Evolutionary conservation across 495 filamentous ascomycete genomes (phyloP), one percentile per base, ranked within the genome.

Genomic region (Acidomyces sp.): DNA sequence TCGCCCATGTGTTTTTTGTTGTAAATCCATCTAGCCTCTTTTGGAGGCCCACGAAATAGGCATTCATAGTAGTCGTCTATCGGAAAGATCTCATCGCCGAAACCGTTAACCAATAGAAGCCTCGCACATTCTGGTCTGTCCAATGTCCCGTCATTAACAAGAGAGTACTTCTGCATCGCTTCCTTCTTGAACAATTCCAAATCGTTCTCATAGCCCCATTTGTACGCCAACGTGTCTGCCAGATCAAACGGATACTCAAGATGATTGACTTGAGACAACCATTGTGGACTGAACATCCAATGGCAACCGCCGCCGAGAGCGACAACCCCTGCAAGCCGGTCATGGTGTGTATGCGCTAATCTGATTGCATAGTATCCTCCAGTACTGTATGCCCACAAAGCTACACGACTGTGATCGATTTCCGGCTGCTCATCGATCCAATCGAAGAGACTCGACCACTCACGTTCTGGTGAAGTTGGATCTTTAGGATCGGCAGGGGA

Each of bases 301-400:
- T 87, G 82, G 32, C 62, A 64, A 0, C 82, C 82, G 6, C 78
- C 78, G 0, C 82, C 81, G 56, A 82, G 75, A 19, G 78, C 77
- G n/a, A 84, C 68, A 13, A 59, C 64, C 0, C 80, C 82, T 0
- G 55, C 57, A 6, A 88, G 55, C 7, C 62, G 48, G 0, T 74
- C 62, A 15, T 61, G 58, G 53, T 85, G 82, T 34, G 77, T 85
- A 55, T 81, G 75, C 39, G 81, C 79, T 6, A 80, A 67, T 10
- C 82, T 68, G 24, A 83, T 70, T 11, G 78, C 81, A 58, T 86
- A 83, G 63, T 80, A 85, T 0, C 82, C 82, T 20, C 82, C 82
- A 3, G 72, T 72, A 55, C 76, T 81, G 37, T 84, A 67, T 0
- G 76, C 80, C 82, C 80, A 88, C 25, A 70, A 72, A 45, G 72